Evolutionary conservation across 1,139 yeast species (phyloP), one percentile per base, ranked within the genome.

Genomic region (Yamadazyma epiphylla): DNA sequence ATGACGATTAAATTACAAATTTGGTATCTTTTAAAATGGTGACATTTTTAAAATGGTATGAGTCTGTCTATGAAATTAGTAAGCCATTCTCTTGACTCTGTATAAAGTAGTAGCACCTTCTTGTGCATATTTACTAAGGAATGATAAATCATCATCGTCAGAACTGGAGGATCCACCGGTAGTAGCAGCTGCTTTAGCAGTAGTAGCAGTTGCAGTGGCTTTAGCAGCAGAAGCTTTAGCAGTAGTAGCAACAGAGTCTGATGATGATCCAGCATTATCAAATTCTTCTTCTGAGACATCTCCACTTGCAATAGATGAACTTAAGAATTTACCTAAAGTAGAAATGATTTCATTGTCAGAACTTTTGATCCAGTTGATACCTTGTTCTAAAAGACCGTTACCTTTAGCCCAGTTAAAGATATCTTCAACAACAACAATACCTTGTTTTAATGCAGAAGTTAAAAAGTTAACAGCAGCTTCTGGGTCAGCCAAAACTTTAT

Each of bases 401-500:
- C 43, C 32, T 49, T 65, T 61, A 38, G 71, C 64, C 70, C 70
- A 67, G 27, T 28, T 24, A 53, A 50, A 63, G 27, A 64, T 38
- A 31, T 64, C 70, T 48, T 58, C 59, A 32, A 48, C 61, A 30
- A 58, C 35, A 32, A 60, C 62, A 37, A 56, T 36, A 39, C 70
- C 71, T 30, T 52, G 45, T 43, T 55, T 46, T 36, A 63, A 53
- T 24, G 58, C 67, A 25, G 59, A 44, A 30, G 61, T 46, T 45
- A 65, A 54, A 45, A 63, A 58, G 25, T 41, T 33, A 34, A 65
- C 47, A 30, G 67, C 44, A 27, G 60, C 55, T 29, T 45, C 36
- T 35, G 74, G 74, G 56, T 68, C 55, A 25, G 56, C 56, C 45
- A 60, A 44, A 24, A 60, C 61, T 49, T 58, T 60, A 40, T 53